Conservation (phyloP, 2,329 filamentous ascomycete species). For the Aspergillus caelatus region DNA sequence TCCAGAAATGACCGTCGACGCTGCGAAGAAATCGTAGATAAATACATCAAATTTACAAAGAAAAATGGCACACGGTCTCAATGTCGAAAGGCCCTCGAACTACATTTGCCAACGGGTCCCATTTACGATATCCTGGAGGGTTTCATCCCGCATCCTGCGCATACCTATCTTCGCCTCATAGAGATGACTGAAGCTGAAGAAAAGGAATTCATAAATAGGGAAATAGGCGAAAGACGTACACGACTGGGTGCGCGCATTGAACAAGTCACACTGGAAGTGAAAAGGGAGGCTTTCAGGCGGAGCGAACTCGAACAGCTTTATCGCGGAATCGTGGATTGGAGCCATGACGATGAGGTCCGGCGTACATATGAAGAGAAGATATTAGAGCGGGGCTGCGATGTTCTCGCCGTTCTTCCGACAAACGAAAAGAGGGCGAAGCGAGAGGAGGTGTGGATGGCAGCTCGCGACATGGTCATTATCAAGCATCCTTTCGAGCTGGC, state of each 20-base stretch:
- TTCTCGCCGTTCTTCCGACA: slow-evolving; percentile 67
- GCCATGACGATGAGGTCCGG: slow-evolving; percentile 79
- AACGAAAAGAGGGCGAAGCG: slow-evolving; percentile 73
- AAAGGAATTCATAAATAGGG: slow-evolving; percentile 82
- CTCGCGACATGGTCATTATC: slow-evolving; percentile 93
- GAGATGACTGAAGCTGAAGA: slow-evolving; percentile 85
- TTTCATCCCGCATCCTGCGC: slow-evolving; percentile 74
- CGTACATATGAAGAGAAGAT: slow-evolving; percentile 89
- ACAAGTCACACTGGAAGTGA: slow-evolving; percentile 84
- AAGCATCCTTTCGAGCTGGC: slow-evolving; percentile 87
- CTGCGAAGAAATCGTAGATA: slow-evolving; percentile 70
- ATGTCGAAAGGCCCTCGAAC: slow-evolving; percentile 73
- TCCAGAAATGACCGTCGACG: slow-evolving; percentile 59
- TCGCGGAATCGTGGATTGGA: slow-evolving; percentile 85
- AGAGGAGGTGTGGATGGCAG: slow-evolving; percentile 72
- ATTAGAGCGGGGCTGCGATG: slow-evolving; percentile 77
- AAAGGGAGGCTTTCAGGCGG: slow-evolving; percentile 74
- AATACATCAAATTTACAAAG: slow-evolving; percentile 74
- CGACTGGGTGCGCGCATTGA: slow-evolving; percentile 80
- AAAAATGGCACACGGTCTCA: slow-evolving; percentile 72
- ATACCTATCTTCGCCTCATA: slow-evolving; percentile 79
- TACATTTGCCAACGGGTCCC: slow-evolving; percentile 77
- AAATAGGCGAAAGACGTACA: slow-evolving; percentile 87
- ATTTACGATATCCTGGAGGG: slow-evolving; percentile 84
- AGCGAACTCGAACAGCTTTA: slow-evolving; percentile 83